Conservation (phyloP, 495 filamentous ascomycete genomes). For the Halenospora varia region DNA sequence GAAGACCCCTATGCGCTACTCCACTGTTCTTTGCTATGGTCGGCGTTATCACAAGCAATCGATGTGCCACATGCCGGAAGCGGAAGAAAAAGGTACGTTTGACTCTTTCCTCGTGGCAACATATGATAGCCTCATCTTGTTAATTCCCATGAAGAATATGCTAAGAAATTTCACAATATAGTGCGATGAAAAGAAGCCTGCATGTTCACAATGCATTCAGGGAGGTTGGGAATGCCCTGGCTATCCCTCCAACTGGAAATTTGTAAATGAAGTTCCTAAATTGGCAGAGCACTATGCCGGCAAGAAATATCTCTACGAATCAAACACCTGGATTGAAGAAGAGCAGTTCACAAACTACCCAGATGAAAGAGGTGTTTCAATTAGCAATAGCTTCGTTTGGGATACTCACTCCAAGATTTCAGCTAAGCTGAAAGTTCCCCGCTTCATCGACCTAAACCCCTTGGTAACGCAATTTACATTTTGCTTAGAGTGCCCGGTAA, state of each 20-base stretch:
- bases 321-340: neutral
- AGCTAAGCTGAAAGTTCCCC: neutral
- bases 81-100: constrained; percentile 49
- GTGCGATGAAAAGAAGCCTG: neutral
- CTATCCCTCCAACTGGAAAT: neutral
- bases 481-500: constrained; percentile 1
- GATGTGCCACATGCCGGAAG: constrained; percentile 46
- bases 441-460: neutral
- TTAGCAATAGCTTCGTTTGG: too few species aligned
- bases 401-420: too few species aligned
- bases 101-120: neutral
- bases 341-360: neutral
- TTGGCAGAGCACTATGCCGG: neutral
- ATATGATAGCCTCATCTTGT: neutral
- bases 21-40: constrained; percentile 35
- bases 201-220: neutral
- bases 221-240: neutral
- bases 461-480: constrained; percentile 1
- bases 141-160: neutral
- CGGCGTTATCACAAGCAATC: constrained; percentile 43
- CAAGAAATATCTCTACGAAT: neutral
- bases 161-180: neutral
- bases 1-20: too few species aligned
- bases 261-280: neutral
- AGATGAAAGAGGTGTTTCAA: too few species aligned